Evolutionary conservation across 2,329 filamentous ascomycete genomes (phyloP), one percentile per base, ranked within the genome.

Genomic region (Colletotrichum horii): DNA sequence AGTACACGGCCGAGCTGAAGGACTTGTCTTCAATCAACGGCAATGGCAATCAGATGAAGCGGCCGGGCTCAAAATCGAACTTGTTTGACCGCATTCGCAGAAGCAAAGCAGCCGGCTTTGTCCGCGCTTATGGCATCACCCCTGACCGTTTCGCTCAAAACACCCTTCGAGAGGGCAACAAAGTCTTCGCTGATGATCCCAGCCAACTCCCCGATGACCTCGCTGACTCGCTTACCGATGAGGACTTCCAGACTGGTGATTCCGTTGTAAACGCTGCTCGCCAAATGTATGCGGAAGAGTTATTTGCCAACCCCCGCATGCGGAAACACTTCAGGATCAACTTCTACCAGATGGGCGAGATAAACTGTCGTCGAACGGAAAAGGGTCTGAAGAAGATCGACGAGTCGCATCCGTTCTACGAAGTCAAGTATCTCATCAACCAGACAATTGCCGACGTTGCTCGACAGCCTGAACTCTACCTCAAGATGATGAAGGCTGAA

Each of bases 401-500:
- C 80, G 96, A 98, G 77, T 93, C 97, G 28, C 96, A 98, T 81
- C 95, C 96, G 0, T 98, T 97, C 84, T 98, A 98, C 83, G 97
- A 98, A 84, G 95, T 99, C 87, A 98, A 99, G 84, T 99, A 99
- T 80, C 89, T 99, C 24, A 93, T 95, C 78, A 96, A 97, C 80
- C 96, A 98, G 84, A 94, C 95, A 9, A 94, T 98, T 76, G 88
- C 89, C 56, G 94, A 97, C 78, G 91, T 98, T 75, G 94, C 95
- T 4, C 92, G 93, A 68, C 93, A 94, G 69, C 97, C 97, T 2
- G 96, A 98, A 78, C 88, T 98, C 30, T 99, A 97, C 83, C 87
- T 99, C 71, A 96, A 97, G 85, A 99, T 99, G 97, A 92, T 98
- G 84, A 97, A 96, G 83, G 97, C 97, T 3, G 97, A 99, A 83